phyloP scores from a whole-genome alignment of 2,329 filamentous ascomycete genomes.

The Cladosporium sp. region DNA sequence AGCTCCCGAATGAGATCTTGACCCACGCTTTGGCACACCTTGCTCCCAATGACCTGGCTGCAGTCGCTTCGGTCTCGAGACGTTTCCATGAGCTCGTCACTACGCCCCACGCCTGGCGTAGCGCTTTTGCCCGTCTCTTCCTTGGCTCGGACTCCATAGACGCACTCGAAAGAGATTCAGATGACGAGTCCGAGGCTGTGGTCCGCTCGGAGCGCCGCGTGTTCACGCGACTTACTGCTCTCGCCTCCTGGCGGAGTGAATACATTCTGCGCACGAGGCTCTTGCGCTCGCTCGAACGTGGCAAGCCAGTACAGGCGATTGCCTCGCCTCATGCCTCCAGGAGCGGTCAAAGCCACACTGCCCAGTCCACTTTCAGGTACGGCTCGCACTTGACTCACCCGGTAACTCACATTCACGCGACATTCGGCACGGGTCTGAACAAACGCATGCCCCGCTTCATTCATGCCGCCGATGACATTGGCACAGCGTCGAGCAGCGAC shows the following conservation, averaged over 20 bases:
- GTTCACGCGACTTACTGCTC: slow-evolving; percentile 74
- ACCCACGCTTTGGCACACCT: slow-evolving; percentile 89
- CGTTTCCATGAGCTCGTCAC: slow-evolving; percentile 84
- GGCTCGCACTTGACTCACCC: slow-evolving; percentile 76
- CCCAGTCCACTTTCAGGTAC: slow-evolving; percentile 74
- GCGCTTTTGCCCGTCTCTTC: slow-evolving; percentile 87
- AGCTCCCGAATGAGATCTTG: slow-evolving; percentile 85
- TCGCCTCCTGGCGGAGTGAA: slow-evolving; percentile 94
- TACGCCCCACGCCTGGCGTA: slow-evolving; percentile 87
- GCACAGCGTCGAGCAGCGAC: slow-evolving; percentile 75
- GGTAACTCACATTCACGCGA: slow-evolving; percentile 73
- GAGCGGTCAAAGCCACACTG: slow-evolving; percentile 56
- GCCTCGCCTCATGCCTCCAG: slow-evolving; percentile 50
- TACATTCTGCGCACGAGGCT: slow-evolving; percentile 85
- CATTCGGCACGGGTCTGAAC: slow-evolving; percentile 60
- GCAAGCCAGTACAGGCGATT: slow-evolving; percentile 63
- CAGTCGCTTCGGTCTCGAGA: slow-evolving; percentile 79
- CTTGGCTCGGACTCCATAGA: slow-evolving; percentile 63
- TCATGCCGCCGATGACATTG: slow-evolving; percentile 75
- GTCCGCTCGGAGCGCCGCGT: slow-evolving; percentile 68
- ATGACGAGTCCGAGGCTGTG: slow-evolving; percentile 48
- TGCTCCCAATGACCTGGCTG: slow-evolving; percentile 74
- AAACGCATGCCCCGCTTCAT: slow-evolving; percentile 75
- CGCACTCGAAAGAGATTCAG: slow-evolving; percentile 35
- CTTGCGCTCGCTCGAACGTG: slow-evolving; percentile 72